Evolutionary conservation across 108 stramenopile species (phyloP), one percentile per base, ranked within the genome.

Genomic region (Cyclotella distinguenda): DNA sequence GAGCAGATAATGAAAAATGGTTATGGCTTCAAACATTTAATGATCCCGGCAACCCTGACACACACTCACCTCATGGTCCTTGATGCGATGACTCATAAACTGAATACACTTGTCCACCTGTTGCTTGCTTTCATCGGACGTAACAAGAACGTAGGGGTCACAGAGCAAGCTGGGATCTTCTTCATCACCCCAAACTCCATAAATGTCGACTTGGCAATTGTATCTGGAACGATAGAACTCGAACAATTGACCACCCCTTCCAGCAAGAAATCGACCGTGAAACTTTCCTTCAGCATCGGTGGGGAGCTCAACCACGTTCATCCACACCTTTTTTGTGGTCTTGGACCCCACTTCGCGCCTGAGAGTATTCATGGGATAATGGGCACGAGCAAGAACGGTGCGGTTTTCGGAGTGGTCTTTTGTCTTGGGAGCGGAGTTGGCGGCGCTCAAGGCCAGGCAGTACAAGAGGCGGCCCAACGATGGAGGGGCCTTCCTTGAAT

Each of bases 171-270:
- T 35, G 31, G 30, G 28, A 18, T 38, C 61, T n/a, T 57, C 46
- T 6, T 7, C 44, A 30, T 38, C 48, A 19, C 47, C 32, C 61
- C 60, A 77, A 28, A 63, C 76, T 0, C 76, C 76, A 53, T 59
- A 69, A 46, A 77, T 64, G 38, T 77, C 76, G 38, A 77, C 76
- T 11, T 50, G 61, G 38, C 76, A 77, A 40, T 68, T 23, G 35
- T 53, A 69, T 26, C 55, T 49, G 26, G 28, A 46, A 36, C 64
- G 60, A 48, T 69, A 77, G 34, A 64, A 64, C 7, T 57, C 50
- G 1, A 68, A 47, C 13, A 68, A 49, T 6, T 32, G 18, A 13
- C 66, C 58, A 46, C 52, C 42, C 32, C 55, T 71, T 28, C 70
- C 61, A 3, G 68, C 68, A 40, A 77, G 35, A 19, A 77, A 77